A percentile compares a stretch with the other conserved stretches of the same genome.
Conservation (phyloP, 345 rosid genomes). For the Pistacia integerrima region DNA sequence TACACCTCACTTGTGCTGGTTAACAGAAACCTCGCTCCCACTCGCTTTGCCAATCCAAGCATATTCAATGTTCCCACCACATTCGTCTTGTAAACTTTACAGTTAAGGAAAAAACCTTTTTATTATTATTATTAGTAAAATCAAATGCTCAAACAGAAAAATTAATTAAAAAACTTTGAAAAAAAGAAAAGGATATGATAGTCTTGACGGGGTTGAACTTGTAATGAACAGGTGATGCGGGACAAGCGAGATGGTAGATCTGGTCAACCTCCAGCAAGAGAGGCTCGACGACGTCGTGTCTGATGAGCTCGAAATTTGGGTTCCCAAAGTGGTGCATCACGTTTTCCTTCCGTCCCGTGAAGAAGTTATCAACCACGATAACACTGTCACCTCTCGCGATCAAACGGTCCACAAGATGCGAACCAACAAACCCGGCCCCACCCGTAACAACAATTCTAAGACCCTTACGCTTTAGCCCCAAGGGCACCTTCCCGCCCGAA, state of each 20-base stretch:
- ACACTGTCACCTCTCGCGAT: conserved; percentile 92
- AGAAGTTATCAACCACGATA: conserved; percentile 97
- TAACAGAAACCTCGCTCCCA: conserved; percentile 85
- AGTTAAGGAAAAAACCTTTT: conserved; percentile 28
- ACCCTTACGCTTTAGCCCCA: conserved; percentile 82
- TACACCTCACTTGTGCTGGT: conserved; percentile 99
- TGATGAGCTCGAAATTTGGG: conserved; percentile 87
- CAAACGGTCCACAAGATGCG: conserved; percentile 93
- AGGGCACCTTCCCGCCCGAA: conserved; percentile 76
- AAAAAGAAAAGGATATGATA: conserved; percentile 55
- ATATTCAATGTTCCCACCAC: conserved; percentile 96
- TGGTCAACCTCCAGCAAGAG: conserved; percentile 92
- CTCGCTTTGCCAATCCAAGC: conserved; percentile 94
- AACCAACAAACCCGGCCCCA: conserved; percentile 99
- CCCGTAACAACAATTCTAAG: conserved; percentile 90
- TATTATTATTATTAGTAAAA: neutral
- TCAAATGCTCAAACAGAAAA: neutral
- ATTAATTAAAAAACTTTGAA: neutral
- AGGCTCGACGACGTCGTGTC: conserved; percentile 98
- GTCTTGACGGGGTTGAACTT: conserved; percentile 98
- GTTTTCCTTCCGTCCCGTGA: conserved; percentile 94
- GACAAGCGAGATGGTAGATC: conserved; percentile 99
- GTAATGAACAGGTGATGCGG: conserved; percentile 98
- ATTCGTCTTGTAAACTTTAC: conserved; percentile 66
- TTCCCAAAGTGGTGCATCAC: conserved; percentile 96